Percentiles rank a stretch among this genome's conserved stretches.
Evolutionary conservation across 139 green algal species (phyloP).

Genomic region (Chlamydomonas schloesseri): DNA sequence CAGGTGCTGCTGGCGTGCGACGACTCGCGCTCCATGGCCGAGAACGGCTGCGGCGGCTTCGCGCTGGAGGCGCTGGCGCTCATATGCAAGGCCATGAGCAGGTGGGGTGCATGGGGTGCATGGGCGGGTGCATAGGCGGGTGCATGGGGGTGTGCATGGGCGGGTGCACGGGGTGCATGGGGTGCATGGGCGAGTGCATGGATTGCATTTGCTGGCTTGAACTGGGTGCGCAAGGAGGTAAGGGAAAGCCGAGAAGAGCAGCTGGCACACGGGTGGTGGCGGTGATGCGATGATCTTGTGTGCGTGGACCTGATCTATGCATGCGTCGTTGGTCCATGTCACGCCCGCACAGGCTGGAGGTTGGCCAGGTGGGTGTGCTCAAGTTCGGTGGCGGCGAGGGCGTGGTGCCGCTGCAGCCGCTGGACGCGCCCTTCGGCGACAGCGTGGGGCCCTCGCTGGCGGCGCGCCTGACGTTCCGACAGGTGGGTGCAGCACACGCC

Average conservation of each 20-base stretch:
- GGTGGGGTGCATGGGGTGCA: constrained; percentile 74
- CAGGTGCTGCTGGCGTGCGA: constrained; percentile 93
- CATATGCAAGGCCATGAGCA: constrained; percentile 88
- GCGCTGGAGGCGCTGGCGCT: constrained; percentile 93
- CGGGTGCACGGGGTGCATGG: too few species aligned
- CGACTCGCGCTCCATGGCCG: constrained; percentile 94
- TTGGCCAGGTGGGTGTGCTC: constrained; percentile 93
- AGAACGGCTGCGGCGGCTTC: constrained; percentile 89
- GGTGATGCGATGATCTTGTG: too few species aligned
- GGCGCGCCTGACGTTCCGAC: constrained; percentile 75
- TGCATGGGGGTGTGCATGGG: neutral
- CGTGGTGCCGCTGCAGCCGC: constrained; percentile 82
- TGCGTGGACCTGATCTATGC: too few species aligned
- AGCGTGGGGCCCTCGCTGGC: constrained; percentile 83
- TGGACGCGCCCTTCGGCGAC: constrained; percentile 91
- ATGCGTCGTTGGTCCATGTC: too few species aligned
- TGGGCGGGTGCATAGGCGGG: too few species aligned
- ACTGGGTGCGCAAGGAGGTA: too few species aligned
- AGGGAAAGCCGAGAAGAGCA: too few species aligned
- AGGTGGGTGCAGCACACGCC: constrained; percentile 45
- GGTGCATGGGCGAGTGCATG: too few species aligned
- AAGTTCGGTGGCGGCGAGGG: constrained; percentile 89
- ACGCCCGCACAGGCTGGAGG: constrained; percentile 51
- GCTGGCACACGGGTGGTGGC: too few species aligned
- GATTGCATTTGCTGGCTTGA: too few species aligned